Evolutionary conservation across 768 basidiomycete genomes (phyloP).

Genomic region (Plicaturopsis crispa): DNA sequence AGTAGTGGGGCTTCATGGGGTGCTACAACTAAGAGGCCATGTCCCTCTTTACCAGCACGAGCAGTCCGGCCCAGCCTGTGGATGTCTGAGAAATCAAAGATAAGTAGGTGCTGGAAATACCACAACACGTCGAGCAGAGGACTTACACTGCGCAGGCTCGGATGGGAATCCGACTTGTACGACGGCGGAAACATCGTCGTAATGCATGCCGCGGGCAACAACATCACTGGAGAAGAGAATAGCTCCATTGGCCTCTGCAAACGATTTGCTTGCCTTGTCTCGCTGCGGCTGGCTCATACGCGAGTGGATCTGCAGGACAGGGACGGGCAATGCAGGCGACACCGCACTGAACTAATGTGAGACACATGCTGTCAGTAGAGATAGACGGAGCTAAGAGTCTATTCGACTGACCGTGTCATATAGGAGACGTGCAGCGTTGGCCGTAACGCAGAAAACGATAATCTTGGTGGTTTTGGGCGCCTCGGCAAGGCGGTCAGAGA

Average conservation of each 20-base stretch:
- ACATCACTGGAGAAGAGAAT: constrained; percentile 50
- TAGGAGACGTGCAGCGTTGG: no score
- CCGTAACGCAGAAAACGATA: constrained; percentile 66
- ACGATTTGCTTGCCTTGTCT: constrained; percentile 38
- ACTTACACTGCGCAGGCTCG: constrained; percentile 62
- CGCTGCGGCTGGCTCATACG: constrained; percentile 44
- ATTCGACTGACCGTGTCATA: no score
- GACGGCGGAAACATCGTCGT: constrained; percentile 53
- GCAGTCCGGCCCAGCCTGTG: constrained; percentile 77
- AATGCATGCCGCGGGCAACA: constrained; percentile 61
- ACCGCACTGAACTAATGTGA: no score
- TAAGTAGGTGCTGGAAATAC: no score
- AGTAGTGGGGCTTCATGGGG: constrained; percentile 45
- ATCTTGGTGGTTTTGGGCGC: constrained; percentile 25
- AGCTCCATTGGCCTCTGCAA: constrained; percentile 34
- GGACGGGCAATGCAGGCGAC: no score
- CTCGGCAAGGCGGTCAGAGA: constrained; percentile 17
- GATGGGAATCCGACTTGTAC: constrained; percentile 61
- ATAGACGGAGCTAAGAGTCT: no score
- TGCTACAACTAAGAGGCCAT: constrained; percentile 49
- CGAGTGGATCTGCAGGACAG: no score
- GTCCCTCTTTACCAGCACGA: constrained; percentile 60
- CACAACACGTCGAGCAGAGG: no score
- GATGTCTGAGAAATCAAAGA: no score
- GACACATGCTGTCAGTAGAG: no score